Evolutionary conservation across 2,329 filamentous ascomycete species (phyloP).

Genomic region (Calonectria henricotiae): DNA sequence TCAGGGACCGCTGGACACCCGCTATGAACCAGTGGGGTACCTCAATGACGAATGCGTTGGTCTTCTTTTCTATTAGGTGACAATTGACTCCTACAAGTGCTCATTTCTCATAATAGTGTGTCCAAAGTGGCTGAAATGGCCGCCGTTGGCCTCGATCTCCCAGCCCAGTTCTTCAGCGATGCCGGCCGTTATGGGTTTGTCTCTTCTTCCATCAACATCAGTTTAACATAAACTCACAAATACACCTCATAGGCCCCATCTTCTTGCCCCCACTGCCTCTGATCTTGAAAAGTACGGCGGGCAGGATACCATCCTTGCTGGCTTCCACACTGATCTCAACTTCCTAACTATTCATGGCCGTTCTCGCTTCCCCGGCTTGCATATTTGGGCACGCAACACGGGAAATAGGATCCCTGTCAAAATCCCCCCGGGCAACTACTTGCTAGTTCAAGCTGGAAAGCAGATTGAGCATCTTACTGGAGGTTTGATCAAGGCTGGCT

Average conservation of each 20-base stretch:
- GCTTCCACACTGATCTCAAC: slow-evolving; percentile 77
- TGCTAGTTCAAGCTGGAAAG: slow-evolving; percentile 76
- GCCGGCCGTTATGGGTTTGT: slow-evolving; percentile 71
- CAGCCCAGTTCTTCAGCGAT: slow-evolving; percentile 68
- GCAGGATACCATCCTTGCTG: slow-evolving; percentile 73
- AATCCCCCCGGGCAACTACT: slow-evolving; percentile 72
- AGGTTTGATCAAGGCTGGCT: slow-evolving; percentile 75
- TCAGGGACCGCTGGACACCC: slow-evolving; percentile 68
- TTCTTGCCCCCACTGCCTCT: slow-evolving; percentile 74
- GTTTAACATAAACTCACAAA: background rate
- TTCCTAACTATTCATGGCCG: slow-evolving; percentile 78
- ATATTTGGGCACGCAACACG: slow-evolving; percentile 77
- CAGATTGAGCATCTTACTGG: slow-evolving; percentile 76
- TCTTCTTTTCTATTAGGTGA: slow-evolving; percentile 39
- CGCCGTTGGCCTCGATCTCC: slow-evolving; percentile 71
- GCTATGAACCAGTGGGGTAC: slow-evolving; percentile 73
- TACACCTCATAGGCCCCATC: slow-evolving; percentile 66
- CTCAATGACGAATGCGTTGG: slow-evolving; percentile 75
- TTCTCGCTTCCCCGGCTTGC: slow-evolving; percentile 74
- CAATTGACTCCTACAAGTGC: background rate
- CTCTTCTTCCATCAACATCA: background rate
- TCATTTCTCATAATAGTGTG: slow-evolving; percentile 60
- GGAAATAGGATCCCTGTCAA: slow-evolving; percentile 72
- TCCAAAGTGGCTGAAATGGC: slow-evolving; percentile 73
- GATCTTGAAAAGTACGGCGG: slow-evolving; percentile 70